phyloP scores from a whole-genome alignment of 73 alveolate species.

The Stentor coeruleus region DNA sequence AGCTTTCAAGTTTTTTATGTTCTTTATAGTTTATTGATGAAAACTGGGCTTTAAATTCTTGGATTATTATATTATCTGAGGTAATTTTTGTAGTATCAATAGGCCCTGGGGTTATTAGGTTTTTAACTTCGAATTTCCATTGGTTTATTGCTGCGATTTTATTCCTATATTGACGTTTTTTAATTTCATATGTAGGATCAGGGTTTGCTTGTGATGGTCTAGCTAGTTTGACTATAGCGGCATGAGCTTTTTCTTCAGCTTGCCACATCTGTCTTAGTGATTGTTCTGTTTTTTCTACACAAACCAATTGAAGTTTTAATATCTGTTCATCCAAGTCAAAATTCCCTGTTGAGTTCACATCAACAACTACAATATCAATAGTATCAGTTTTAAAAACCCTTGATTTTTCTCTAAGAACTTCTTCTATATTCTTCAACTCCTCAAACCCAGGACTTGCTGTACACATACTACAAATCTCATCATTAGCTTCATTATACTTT shows the following conservation, averaged over 20 bases:
- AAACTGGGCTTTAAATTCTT: not conserved
- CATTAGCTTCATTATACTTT: not conserved
- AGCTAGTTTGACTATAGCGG: not conserved
- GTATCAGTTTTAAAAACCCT: not conserved
- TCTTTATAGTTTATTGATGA: not conserved
- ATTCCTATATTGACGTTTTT: not conserved
- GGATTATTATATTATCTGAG: not conserved
- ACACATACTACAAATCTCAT: not conserved
- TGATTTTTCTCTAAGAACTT: not conserved
- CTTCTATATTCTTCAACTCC: not conserved
- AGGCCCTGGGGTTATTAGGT: not conserved
- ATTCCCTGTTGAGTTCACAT: not conserved
- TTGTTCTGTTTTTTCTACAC: not conserved
- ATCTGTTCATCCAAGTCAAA: conserved; percentile 16
- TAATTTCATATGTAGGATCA: not conserved
- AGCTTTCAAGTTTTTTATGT: conserved; percentile 1
- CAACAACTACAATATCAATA: not conserved
- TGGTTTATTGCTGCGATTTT: not conserved
- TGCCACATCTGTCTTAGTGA: not conserved
- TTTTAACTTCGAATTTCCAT: not conserved
- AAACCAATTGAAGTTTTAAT: not conserved
- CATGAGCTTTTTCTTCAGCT: not conserved
- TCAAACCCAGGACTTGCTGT: not conserved
- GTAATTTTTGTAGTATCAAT: not conserved
- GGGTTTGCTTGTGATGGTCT: not conserved